Conservation (phyloP, 1,139 yeast genomes). For the Suhomyces bolitotheri region DNA sequence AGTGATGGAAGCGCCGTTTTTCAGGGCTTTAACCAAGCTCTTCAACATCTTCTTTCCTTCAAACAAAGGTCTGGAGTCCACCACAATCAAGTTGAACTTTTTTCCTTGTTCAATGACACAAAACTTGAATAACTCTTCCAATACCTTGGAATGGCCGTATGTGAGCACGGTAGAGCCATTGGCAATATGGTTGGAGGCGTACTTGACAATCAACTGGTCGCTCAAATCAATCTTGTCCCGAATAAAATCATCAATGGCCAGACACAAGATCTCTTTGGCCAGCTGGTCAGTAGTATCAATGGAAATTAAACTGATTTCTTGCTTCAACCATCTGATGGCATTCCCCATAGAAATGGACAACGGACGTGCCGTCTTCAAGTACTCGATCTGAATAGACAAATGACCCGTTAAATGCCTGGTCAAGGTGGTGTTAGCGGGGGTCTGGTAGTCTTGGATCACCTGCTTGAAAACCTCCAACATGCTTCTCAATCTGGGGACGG, state of each 20-base stretch:
- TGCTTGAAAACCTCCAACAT: slow-evolving; percentile 85
- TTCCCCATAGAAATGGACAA: slow-evolving; percentile 95
- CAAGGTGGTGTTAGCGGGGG: slow-evolving; percentile 84
- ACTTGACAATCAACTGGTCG: slow-evolving; percentile 78
- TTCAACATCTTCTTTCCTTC: slow-evolving; percentile 84
- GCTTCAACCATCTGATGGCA: slow-evolving; percentile 95
- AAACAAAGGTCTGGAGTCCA: slow-evolving; percentile 93
- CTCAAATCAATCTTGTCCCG: slow-evolving; percentile 84
- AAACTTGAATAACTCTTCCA: slow-evolving; percentile 69
- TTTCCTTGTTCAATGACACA: slow-evolving; percentile 65
- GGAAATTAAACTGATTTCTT: slow-evolving; percentile 78
- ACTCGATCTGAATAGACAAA: slow-evolving; percentile 92
- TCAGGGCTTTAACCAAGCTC: slow-evolving; percentile 46
- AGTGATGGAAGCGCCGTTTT: slow-evolving; percentile 26
- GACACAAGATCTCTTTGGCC: slow-evolving; percentile 69
- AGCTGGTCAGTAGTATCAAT: slow-evolving; percentile 70
- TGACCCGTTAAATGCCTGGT: slow-evolving; percentile 88
- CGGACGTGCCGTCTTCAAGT: slow-evolving; percentile 87
- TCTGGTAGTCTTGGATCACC: slow-evolving; percentile 76
- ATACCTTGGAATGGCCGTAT: slow-evolving; percentile 85
- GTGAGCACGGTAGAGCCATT: slow-evolving; percentile 82
- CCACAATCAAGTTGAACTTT: slow-evolving; percentile 76
- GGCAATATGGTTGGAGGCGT: slow-evolving; percentile 74
- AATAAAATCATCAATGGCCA: slow-evolving; percentile 76
- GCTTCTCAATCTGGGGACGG: slow-evolving; percentile 78